These are phyloP conservation scores for Blastomyces silverae DNA, from an alignment of 2,329 filamentous ascomycete species.

Conservation along the genomic window DNA sequence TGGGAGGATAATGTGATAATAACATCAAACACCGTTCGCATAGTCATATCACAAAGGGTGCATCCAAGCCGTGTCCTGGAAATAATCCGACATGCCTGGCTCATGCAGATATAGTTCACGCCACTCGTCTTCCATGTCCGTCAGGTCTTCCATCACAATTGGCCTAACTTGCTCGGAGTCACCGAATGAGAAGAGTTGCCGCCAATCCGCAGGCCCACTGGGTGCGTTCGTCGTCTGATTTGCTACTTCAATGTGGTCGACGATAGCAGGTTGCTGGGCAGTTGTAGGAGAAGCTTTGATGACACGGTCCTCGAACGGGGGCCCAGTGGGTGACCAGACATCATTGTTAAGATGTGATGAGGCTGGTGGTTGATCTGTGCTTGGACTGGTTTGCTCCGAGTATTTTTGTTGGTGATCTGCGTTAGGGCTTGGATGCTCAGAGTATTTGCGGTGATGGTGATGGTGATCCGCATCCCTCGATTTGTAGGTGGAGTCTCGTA, in stretches of 20 bases:
- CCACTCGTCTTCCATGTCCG: conserved; percentile 41
- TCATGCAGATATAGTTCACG: conserved; percentile 43
- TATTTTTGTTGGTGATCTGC: conserved; percentile 14
- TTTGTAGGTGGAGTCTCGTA: conserved; percentile 29
- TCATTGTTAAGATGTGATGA: conserved; percentile 13
- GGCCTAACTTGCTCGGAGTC: conserved; percentile 35
- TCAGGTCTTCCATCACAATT: conserved; percentile 35
- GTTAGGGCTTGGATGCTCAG: conserved; percentile 11
- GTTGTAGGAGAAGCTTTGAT: conserved; percentile 12
- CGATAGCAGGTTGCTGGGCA: not conserved
- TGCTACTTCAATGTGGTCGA: conserved; percentile 11
- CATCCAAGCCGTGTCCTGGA: conserved; percentile 39
- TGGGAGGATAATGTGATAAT: not conserved
- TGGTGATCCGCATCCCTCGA: conserved; percentile 15
- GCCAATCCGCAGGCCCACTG: conserved; percentile 37
- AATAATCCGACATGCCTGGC: conserved; percentile 38
- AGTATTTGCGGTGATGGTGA: conserved; percentile 11
- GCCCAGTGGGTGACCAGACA: conserved; percentile 12
- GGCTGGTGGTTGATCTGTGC: conserved; percentile 13
- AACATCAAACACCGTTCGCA: not conserved
- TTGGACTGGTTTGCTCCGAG: conserved; percentile 11
- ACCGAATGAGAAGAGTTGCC: conserved; percentile 38
- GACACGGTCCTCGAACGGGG: conserved; percentile 15
- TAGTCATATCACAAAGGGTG: conserved; percentile 23
- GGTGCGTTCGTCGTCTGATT: conserved; percentile 30